phyloP scores from a whole-genome alignment of 495 filamentous ascomycete species.

The Hyaloscypha variabilis region DNA sequence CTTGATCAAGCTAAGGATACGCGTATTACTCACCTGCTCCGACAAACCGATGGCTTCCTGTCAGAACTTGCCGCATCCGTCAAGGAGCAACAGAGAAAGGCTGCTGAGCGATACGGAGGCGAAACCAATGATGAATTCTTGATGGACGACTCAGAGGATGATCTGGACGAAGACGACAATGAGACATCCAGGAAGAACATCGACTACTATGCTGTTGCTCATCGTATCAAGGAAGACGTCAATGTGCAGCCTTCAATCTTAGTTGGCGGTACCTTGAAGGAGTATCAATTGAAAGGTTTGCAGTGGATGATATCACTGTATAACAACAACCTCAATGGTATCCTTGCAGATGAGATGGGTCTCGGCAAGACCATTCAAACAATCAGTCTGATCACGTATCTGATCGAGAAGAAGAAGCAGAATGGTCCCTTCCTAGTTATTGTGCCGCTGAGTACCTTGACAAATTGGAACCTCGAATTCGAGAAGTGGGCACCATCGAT shows the following conservation, averaged over 20 bases:
- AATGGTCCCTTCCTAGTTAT: conserved; percentile 95
- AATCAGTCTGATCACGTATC: conserved; percentile 94
- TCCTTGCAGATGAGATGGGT: conserved; percentile 98
- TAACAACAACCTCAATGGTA: conserved; percentile 99
- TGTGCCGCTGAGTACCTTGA: conserved; percentile 92
- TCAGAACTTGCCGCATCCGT: conserved; percentile 93
- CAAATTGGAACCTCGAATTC: conserved; percentile 98
- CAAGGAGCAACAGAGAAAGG: conserved; percentile 84
- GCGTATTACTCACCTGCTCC: conserved; percentile 94
- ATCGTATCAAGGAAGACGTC: conserved; percentile 91
- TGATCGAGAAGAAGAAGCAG: conserved; percentile 94
- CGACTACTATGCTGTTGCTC: conserved; percentile 97
- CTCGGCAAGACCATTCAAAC: conserved; percentile 99
- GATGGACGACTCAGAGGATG: conserved; percentile 49
- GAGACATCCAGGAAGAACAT: conserved; percentile 71
- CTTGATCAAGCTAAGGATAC: conserved; percentile 98
- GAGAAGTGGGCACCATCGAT: conserved; percentile 97
- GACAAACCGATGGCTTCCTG: conserved; percentile 95
- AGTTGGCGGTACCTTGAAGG: conserved; percentile 89
- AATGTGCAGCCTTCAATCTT: conserved; percentile 79
- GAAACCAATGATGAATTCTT: conserved; percentile 58
- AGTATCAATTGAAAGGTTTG: conserved; percentile 96
- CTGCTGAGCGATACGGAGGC: conserved; percentile 71
- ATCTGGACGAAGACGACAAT: conserved; percentile 71
- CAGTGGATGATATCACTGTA: conserved; percentile 99